A percentile compares a stretch with the other conserved stretches of the same genome.
phyloP scores from a whole-genome alignment of 306 rosid genomes.

The Corylus americana region DNA sequence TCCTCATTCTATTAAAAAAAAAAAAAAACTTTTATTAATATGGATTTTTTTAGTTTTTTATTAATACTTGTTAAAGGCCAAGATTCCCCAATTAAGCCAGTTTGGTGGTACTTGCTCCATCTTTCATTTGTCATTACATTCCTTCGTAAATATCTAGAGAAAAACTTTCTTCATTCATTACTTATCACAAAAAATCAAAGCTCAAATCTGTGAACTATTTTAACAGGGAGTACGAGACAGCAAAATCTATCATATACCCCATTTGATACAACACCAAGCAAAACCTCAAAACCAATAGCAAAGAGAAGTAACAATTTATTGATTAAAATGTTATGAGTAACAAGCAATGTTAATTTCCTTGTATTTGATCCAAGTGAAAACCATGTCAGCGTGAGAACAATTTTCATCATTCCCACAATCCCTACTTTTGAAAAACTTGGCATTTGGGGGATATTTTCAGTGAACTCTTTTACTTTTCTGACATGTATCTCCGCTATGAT shows the following conservation, averaged over 20 bases:
- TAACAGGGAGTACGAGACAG: background rate
- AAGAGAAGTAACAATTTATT: conserved; percentile 3
- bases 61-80: background rate
- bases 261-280: background rate
- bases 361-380: conserved; percentile 30
- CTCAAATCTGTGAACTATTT: background rate
- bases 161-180: background rate
- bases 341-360: conserved; percentile 23
- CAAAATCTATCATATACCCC: background rate
- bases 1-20: too few relatives aligned
- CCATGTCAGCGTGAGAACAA: conserved; percentile 2
- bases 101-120: background rate
- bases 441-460: conserved; percentile 23
- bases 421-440: conserved; percentile 24
- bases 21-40: too few relatives aligned
- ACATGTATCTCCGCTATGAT: conserved; percentile 20
- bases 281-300: conserved; percentile 1
- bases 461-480: conserved; percentile 22
- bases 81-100: background rate
- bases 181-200: background rate
- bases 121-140: background rate
- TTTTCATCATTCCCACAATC: conserved; percentile 32
- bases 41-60: too few relatives aligned
- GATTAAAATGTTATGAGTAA: background rate
- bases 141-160: background rate